phyloP scores from a whole-genome alignment of 192 early-diverging fungal genomes.

The Diversispora eburnea region DNA sequence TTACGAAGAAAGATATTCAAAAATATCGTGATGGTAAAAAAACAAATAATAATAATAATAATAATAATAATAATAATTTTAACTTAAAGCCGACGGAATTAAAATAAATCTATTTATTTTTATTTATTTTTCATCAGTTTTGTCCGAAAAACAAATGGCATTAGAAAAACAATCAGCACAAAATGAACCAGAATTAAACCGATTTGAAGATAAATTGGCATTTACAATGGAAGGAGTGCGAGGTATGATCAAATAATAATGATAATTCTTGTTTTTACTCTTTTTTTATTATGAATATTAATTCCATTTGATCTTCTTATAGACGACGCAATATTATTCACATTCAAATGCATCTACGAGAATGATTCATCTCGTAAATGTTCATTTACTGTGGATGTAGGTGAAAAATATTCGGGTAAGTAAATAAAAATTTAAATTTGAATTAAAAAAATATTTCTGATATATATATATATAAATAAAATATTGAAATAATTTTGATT shows the following conservation, averaged over 20 bases:
- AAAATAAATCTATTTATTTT: background rate
- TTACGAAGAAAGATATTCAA: slow-evolving; percentile 7
- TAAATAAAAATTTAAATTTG: background rate
- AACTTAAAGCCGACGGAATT: background rate
- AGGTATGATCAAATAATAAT: background rate
- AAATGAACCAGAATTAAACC: slow-evolving; percentile 17
- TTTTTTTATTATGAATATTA: background rate
- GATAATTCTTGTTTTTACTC: too few relatives aligned
- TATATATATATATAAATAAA: background rate
- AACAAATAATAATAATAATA: background rate
- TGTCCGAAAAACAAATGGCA: background rate
- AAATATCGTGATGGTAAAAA: slow-evolving; percentile 4
- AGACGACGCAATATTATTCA: slow-evolving; percentile 6
- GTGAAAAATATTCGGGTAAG: background rate
- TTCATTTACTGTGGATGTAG: background rate
- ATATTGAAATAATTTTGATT: background rate
- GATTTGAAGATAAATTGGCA: background rate
- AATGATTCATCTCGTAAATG: slow-evolving; percentile 11
- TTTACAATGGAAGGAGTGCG: slow-evolving; percentile 8
- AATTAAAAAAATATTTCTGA: background rate
- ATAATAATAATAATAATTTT: too few relatives aligned
- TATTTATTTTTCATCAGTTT: background rate
- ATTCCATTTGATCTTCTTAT: background rate
- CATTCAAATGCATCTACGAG: slow-evolving; percentile 12
- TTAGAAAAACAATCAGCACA: slow-evolving; percentile 1